Evolutionary conservation across 768 basidiomycete genomes (phyloP), one percentile per base, ranked within the genome.

Genomic region (Pleurotus platypus): DNA sequence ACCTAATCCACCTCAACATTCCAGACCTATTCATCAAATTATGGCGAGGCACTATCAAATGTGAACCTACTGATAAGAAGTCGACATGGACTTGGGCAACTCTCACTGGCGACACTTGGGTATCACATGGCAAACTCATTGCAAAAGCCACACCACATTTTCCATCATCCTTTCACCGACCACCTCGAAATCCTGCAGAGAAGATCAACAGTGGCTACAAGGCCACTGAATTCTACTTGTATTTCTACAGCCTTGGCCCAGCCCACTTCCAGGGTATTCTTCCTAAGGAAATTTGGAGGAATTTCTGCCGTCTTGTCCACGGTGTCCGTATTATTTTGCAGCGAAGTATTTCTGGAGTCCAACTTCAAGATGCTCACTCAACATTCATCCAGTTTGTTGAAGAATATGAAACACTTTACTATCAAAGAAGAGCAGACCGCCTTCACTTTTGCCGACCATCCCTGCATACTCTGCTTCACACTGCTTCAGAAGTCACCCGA

Each of bases 41-140:
- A 7, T 65, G 64, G 61, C 61, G 61, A 11, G 71, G 69, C 0
- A 67, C 65, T 0, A 43, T 73, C 0, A 30, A 59, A 1, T 68
- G 67, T 45, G 60, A 60, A 13, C 35, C n/a, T 0, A 13, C n/a
- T 0, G 72, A 75, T 49, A 48, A 62, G 26, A 61, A 55, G 11
- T 35, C 4, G 0, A 56, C 55, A 0, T 78, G 75, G 75, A 62
- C 64, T 2, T 78, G 70, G 68, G 70, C 60, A 0, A 56, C 66
- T 0, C 45, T 71, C 0, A 15, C 16, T 5, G 60, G 60, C 0
- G 39, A 58, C 0, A 46, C 46, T 3, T 69, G 68, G 67, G 37
- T 40, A 7, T 22, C 8, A 0, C 67, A 69, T 48, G 64, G 70
- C 0, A 3, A 57, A 11, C 38, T 26, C 3, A 58, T 67, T 1